Evolutionary conservation across 495 filamentous ascomycete genomes (phyloP), one percentile per base, ranked within the genome.

Genomic region (Oleoguttula mirabilis): DNA sequence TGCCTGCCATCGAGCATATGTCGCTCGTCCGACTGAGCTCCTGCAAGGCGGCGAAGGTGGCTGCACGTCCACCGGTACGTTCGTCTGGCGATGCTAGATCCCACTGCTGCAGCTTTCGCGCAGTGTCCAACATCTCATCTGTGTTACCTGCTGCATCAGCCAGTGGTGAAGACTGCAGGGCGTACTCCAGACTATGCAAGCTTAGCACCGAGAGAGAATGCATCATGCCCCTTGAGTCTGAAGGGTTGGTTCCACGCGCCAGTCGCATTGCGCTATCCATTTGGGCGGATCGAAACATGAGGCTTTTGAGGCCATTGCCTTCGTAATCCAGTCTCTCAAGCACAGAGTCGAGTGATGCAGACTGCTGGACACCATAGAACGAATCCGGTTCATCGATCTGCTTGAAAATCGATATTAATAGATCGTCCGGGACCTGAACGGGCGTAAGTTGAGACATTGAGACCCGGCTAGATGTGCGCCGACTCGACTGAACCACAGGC

Each of bases 341-440:
- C 6, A 95, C 79, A 0, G 80, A 80, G 12, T 70, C 66, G 30
- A 98, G 63, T 34, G 75, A 82, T 10, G 84, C 72, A 17, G 70
- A 72, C 57, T 92, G 82, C 35, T 80, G 72, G 16, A 96, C 77
- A n/a, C 90, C 90, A 54, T 98, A 96, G 58, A 88, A 96, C 14
- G 88, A 76, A 56, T 98, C 90, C 11, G 87, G 88, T 57, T 98
- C 90, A 59, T 94, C 88, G 27, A 96, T 80, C 43, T 84, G 83
- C 59, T 80, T 79, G 57, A 85, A 98, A 2, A 96, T 82, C 7
- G 73, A 65, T 44, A 94, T 70, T 5, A 95, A 59, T 14, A 90
- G 66, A 7, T 81, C 73, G 10, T 70, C 65, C 12, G 82, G 73
- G 20, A 79, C 66, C 28, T 41, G 37, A 5, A 23, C 45, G 7